phyloP scores from a whole-genome alignment of 371 early-diverging fungal genomes.

The Mucor mucedo region DNA sequence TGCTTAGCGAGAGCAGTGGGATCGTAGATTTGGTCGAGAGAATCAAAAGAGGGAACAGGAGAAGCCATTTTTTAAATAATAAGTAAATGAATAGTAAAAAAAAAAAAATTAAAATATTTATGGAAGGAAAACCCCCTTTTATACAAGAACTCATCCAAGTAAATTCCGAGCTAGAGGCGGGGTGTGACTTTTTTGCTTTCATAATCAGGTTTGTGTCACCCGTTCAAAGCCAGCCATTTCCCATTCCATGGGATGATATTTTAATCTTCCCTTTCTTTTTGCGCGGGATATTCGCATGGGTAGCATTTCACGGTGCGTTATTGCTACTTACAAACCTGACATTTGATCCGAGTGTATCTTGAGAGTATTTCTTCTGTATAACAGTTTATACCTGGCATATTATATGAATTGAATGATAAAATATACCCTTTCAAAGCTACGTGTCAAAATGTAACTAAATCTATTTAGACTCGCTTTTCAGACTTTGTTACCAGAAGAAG shows the following conservation, averaged over 20 bases:
- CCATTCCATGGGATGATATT: constrained; percentile 12
- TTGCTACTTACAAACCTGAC: too few relatives aligned
- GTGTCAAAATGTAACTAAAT: too few relatives aligned
- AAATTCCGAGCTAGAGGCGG: constrained; percentile 4
- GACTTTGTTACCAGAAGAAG: too few relatives aligned
- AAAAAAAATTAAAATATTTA: neutral
- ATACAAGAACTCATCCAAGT: too few relatives aligned
- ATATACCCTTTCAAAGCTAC: too few relatives aligned
- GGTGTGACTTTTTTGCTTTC: constrained; percentile 34
- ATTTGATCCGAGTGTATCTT: too few relatives aligned
- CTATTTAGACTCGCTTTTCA: too few relatives aligned
- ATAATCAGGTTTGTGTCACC: constrained; percentile 23
- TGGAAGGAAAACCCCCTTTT: constrained; percentile 5
- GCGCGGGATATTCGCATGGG: too few relatives aligned
- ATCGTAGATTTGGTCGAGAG: constrained; percentile 49
- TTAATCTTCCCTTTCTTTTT: too few relatives aligned
- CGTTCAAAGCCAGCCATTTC: constrained; percentile 7
- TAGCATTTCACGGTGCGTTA: neutral
- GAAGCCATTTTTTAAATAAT: constrained; percentile 26
- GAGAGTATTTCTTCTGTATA: too few relatives aligned
- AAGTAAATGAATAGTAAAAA: constrained; percentile 4
- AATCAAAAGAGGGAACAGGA: constrained; percentile 43
- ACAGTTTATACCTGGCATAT: too few relatives aligned
- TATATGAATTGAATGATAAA: too few relatives aligned
- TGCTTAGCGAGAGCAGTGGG: constrained; percentile 38